Percentiles rank a stretch among this genome's conserved stretches.
These are phyloP conservation scores for Hamamelis virginiana DNA, from an alignment of 164 flowering plant genomes.

Conservation along the genomic window DNA sequence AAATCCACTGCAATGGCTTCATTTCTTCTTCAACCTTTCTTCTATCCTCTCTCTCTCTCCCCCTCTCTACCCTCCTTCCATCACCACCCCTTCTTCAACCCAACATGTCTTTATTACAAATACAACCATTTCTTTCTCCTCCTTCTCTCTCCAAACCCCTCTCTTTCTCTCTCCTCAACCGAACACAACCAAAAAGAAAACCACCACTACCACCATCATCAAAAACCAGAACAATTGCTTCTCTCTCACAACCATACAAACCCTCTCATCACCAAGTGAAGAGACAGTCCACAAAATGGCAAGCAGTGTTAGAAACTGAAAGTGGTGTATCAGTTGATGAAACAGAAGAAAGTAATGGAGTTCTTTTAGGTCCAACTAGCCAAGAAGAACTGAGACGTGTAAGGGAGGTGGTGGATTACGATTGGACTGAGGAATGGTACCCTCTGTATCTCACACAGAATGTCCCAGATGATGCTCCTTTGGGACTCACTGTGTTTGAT, in stretches of 20 bases:
- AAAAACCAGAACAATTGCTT: background rate
- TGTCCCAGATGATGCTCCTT: conserved; percentile 88
- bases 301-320: conserved; percentile 34
- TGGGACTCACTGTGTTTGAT: conserved; percentile 85
- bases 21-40: background rate
- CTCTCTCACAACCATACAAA: background rate
- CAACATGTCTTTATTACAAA: conserved; percentile 6
- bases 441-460: conserved; percentile 77
- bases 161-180: background rate
- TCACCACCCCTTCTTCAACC: conserved; percentile 1
- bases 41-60: background rate
- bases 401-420: conserved; percentile 48
- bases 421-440: conserved; percentile 97
- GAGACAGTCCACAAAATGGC: conserved; percentile 10
- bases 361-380: conserved; percentile 26
- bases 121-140: conserved; percentile 4
- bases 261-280: background rate
- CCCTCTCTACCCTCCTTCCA: background rate
- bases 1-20: background rate
- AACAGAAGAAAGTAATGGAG: conserved; percentile 26
- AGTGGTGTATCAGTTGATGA: conserved; percentile 16
- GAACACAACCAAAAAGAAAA: background rate
- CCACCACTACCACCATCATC: background rate
- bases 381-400: conserved; percentile 37
- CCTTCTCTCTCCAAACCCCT: conserved; percentile 6